phyloP scores from a whole-genome alignment of 164 flowering plant species.

The Magnolia changhungtana region DNA sequence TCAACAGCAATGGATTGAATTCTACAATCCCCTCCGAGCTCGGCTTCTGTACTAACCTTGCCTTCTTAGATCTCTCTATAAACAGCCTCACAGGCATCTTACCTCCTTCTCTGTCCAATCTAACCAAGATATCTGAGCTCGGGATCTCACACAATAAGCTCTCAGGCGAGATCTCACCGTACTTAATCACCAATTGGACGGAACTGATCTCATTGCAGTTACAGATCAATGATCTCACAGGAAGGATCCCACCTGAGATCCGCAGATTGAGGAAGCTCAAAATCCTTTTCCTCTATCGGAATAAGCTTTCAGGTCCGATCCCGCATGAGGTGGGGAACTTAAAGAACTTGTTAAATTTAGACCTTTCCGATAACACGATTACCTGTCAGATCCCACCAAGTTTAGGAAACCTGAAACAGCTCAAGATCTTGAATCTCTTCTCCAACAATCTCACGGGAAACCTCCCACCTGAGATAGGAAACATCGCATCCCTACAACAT shows the following conservation, averaged over 20 bases:
- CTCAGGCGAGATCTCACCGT: constrained; percentile 24
- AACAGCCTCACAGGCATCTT: constrained; percentile 21
- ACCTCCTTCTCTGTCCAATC: constrained; percentile 19
- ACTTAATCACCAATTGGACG: constrained; percentile 28
- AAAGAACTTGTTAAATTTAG: constrained; percentile 19
- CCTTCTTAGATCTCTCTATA: constrained; percentile 9
- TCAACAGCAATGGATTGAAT: constrained; percentile 11
- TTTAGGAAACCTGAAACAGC: constrained; percentile 32
- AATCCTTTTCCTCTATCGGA: constrained; percentile 7
- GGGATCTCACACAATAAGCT: constrained; percentile 19
- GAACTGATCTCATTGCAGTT: constrained; percentile 25
- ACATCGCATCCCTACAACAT: constrained; percentile 11
- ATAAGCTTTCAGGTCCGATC: constrained; percentile 18
- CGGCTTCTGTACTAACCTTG: constrained; percentile 25
- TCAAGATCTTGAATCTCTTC: constrained; percentile 22
- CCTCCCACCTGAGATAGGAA: constrained; percentile 37
- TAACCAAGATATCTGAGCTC: constrained; percentile 15
- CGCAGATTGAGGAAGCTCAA: constrained; percentile 11
- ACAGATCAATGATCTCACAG: constrained; percentile 12
- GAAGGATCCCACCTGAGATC: constrained; percentile 26
- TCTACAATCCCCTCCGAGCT: constrained; percentile 28
- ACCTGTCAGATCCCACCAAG: constrained; percentile 54
- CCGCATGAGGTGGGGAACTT: constrained; percentile 34
- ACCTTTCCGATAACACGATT: constrained; percentile 52
- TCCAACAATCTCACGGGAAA: constrained; percentile 37